These are phyloP conservation scores for Stephanocyclus meneghinianus DNA, from an alignment of 352 stramenopile genomes.

Conservation along the genomic window DNA sequence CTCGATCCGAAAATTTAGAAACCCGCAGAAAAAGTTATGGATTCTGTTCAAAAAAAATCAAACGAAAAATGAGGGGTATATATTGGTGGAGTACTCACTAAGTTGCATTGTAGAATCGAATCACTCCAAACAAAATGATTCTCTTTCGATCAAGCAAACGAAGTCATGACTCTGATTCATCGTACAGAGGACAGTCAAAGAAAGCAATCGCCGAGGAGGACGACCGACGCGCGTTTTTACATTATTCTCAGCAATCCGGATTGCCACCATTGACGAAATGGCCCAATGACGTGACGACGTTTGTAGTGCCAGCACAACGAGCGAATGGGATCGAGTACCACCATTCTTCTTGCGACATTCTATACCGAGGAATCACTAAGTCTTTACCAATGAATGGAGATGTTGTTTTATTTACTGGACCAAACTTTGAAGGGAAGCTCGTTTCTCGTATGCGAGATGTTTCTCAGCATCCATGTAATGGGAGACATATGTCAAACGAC, in stretches of 20 bases:
- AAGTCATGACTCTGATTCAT: slow-evolving; percentile 2
- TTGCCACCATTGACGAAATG: slow-evolving; percentile 30
- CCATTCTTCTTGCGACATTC: slow-evolving; percentile 6
- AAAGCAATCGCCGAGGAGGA: slow-evolving; percentile 9
- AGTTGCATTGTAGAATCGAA: not conserved
- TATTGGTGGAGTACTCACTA: not conserved
- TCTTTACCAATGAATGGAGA: slow-evolving; percentile 42
- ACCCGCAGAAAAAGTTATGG: too few relatives aligned
- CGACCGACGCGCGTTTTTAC: slow-evolving; percentile 24
- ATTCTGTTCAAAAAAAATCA: too few relatives aligned
- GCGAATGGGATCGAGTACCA: slow-evolving; percentile 27
- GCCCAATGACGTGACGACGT: slow-evolving; percentile 18
- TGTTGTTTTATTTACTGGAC: slow-evolving; percentile 27
- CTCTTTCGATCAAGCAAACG: slow-evolving; percentile 29
- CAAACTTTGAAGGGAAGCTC: slow-evolving; percentile 47
- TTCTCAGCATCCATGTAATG: slow-evolving; percentile 3
- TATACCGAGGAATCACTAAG: slow-evolving; percentile 1
- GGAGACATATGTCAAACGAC: slow-evolving; percentile 21
- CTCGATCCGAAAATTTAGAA: too few relatives aligned
- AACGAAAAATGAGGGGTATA: not conserved
- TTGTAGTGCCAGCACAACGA: slow-evolving; percentile 34
- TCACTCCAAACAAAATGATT: slow-evolving; percentile 2
- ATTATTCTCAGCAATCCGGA: slow-evolving; percentile 41
- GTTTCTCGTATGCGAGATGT: slow-evolving; percentile 48
- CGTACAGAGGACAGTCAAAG: not conserved